phyloP scores from a whole-genome alignment of 306 rosid genomes.

The Quercus wislizeni region DNA sequence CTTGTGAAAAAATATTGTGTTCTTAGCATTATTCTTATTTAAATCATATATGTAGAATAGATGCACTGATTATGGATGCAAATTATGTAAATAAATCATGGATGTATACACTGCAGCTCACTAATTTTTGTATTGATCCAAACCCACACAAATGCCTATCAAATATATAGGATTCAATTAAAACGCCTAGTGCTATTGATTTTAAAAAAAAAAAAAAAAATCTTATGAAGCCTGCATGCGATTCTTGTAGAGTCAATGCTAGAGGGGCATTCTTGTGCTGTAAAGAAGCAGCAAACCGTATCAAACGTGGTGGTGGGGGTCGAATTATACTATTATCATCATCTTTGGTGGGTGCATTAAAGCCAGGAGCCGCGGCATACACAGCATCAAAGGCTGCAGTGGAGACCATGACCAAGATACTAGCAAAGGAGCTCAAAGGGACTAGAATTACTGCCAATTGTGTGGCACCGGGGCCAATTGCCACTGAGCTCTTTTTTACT shows the following conservation, averaged over 20 bases:
- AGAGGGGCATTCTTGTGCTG: slow-evolving; percentile 49
- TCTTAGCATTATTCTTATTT: no score
- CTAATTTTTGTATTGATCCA: no score
- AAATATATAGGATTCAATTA: neutral
- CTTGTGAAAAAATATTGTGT: no score
- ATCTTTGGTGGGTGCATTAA: slow-evolving; percentile 34
- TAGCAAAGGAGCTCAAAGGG: slow-evolving; percentile 62
- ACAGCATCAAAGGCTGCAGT: slow-evolving; percentile 63
- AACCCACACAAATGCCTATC: neutral
- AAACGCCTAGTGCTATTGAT: neutral
- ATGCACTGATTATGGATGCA: no score
- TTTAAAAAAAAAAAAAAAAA: neutral
- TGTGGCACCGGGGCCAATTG: slow-evolving; percentile 57
- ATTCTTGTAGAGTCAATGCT: slow-evolving; percentile 29
- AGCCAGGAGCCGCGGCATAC: slow-evolving; percentile 30
- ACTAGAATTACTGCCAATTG: slow-evolving; percentile 50
- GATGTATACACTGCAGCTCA: no score
- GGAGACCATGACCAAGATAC: slow-evolving; percentile 48
- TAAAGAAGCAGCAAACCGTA: slow-evolving; percentile 45
- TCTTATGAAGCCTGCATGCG: neutral
- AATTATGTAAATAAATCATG: no score
- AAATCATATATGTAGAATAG: no score
- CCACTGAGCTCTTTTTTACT: slow-evolving; percentile 39
- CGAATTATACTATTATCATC: slow-evolving; percentile 42
- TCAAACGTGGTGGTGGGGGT: slow-evolving; percentile 61